These are phyloP conservation scores for Colletotrichum destructivum DNA, from an alignment of 2,329 filamentous ascomycete genomes.

Conservation along the genomic window DNA sequence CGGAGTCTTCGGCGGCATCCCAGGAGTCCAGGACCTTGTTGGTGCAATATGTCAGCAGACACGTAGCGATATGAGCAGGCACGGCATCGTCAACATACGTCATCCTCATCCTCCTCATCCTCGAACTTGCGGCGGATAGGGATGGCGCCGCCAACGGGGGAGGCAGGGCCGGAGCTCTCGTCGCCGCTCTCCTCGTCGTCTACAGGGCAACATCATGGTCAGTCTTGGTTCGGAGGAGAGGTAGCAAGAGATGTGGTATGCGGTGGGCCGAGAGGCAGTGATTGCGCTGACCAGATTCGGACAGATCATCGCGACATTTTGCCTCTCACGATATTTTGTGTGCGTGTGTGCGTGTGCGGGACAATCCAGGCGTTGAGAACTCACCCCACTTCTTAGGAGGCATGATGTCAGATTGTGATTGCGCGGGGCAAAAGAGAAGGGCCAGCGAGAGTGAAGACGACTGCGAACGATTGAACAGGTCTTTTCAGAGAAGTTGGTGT, in stretches of 20 bases:
- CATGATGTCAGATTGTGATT: constrained; percentile 54
- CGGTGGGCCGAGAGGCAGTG: background rate
- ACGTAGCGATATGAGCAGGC: constrained; percentile 18
- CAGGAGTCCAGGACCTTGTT: constrained; percentile 91
- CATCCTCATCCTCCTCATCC: constrained; percentile 89
- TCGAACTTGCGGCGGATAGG: constrained; percentile 78
- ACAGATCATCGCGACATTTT: constrained; percentile 41
- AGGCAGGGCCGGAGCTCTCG: constrained; percentile 53
- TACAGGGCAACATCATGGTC: constrained; percentile 41
- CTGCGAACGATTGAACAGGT: background rate
- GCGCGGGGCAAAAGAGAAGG: constrained; percentile 27
- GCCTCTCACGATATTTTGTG: constrained; percentile 35
- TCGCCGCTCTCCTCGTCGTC: constrained; percentile 59
- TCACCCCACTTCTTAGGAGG: constrained; percentile 62
- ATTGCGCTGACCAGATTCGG: constrained; percentile 1
- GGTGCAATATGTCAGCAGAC: constrained; percentile 21
- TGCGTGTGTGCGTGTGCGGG: constrained; percentile 40
- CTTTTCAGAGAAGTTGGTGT: background rate
- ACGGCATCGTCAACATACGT: constrained; percentile 69
- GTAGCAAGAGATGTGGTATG: background rate
- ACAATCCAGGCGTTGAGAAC: constrained; percentile 44
- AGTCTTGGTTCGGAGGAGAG: background rate
- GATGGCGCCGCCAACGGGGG: constrained; percentile 51
- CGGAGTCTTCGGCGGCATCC: constrained; percentile 97
- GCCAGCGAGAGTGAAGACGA: background rate